A percentile compares a stretch with the other conserved stretches of the same genome.
Evolutionary conservation across 2,329 filamentous ascomycete genomes (phyloP).

Genomic region (Colletotrichum sp.): DNA sequence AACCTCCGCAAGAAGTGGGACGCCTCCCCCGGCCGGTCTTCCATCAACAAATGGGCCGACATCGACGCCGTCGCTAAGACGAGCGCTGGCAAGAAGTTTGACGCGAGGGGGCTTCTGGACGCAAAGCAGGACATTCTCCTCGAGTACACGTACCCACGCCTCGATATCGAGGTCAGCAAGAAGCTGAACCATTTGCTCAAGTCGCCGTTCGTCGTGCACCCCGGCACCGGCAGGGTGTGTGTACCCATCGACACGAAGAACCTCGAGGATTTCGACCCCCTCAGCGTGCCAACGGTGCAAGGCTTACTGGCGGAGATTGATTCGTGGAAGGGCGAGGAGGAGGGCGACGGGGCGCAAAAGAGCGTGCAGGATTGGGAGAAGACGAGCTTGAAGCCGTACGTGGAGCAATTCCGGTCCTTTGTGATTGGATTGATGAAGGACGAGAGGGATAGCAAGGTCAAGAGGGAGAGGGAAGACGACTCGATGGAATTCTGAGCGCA

Average conservation of each 20-base stretch:
- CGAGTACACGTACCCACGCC: conserved; percentile 96
- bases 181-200: conserved; percentile 98
- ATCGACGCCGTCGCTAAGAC: conserved; percentile 86
- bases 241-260: conserved; percentile 84
- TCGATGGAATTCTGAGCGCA: conserved; percentile 57
- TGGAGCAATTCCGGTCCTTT: conserved; percentile 87
- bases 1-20: conserved; percentile 91
- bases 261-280: conserved; percentile 85
- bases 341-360: conserved; percentile 39
- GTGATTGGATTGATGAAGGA: conserved; percentile 82
- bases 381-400: conserved; percentile 90
- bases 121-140: conserved; percentile 96
- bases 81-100: conserved; percentile 74
- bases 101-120: conserved; percentile 76
- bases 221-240: conserved; percentile 91
- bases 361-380: conserved; percentile 89
- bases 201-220: conserved; percentile 94
- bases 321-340: conserved; percentile 65
- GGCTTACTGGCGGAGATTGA: conserved; percentile 86
- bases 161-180: conserved; percentile 97
- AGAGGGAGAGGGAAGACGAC: conserved; percentile 60
- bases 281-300: conserved; percentile 88
- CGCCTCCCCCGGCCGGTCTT: conserved; percentile 77
- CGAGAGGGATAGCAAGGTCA: conserved; percentile 60
- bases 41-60: conserved; percentile 88